Percentiles rank a stretch among this genome's conserved stretches.
Evolutionary conservation across 1,284 basidiomycete species (phyloP).

Genomic region (Leccinum pachyderme): DNA sequence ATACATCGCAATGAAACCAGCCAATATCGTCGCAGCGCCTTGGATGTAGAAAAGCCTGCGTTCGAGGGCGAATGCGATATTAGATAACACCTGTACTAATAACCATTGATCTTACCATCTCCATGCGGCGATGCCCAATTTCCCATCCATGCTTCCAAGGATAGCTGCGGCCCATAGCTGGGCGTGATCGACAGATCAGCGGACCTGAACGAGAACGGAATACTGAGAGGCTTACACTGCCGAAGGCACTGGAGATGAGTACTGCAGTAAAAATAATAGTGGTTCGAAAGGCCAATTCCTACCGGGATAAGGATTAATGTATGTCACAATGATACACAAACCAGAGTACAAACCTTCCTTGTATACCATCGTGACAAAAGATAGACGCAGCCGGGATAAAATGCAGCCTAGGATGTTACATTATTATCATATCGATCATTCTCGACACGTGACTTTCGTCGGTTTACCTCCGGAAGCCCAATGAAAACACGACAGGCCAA

Average conservation of each 20-base stretch:
- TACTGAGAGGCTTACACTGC: constrained; percentile 44
- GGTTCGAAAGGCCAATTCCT: constrained; percentile 68
- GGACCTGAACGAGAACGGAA: constrained; percentile 32
- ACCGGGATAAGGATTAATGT: not conserved
- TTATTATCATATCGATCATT: not conserved
- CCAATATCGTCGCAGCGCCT: constrained; percentile 52
- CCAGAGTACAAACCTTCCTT: constrained; percentile 43
- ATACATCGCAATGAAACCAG: constrained; percentile 55
- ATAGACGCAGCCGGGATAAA: constrained; percentile 63
- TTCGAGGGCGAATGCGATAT: not conserved
- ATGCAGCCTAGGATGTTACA: constrained; percentile 47
- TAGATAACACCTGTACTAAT: no score
- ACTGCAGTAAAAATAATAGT: constrained; percentile 69
- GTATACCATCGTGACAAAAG: constrained; percentile 67
- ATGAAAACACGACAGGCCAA: not conserved
- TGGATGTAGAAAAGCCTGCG: constrained; percentile 24
- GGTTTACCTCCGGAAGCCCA: not conserved
- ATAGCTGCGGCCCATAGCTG: not conserved
- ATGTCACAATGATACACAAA: not conserved
- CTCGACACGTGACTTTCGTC: not conserved
- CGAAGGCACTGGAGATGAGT: constrained; percentile 74
- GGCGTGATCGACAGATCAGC: constrained; percentile 30
- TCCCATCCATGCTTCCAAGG: constrained; percentile 45
- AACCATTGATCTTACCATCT: constrained; percentile 45
- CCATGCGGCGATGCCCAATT: constrained; percentile 67